phyloP scores from a whole-genome alignment of 441 rosid genomes.

The Breynia disticha region DNA sequence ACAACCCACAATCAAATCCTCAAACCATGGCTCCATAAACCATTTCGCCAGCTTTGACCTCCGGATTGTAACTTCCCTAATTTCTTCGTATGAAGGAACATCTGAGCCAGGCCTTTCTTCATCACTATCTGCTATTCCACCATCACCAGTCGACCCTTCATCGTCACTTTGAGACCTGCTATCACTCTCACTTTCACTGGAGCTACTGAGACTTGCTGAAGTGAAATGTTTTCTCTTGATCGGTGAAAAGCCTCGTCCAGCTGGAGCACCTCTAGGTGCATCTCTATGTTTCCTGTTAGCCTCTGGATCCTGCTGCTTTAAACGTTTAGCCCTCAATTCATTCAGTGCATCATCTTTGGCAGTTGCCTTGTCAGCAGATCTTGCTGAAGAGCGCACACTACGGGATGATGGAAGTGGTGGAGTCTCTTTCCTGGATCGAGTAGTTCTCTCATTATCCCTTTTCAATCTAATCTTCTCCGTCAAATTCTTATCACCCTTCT shows the following conservation, averaged over 20 bases:
- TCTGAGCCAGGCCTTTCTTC: constrained; percentile 64
- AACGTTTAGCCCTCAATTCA: constrained; percentile 78
- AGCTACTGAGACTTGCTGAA: constrained; percentile 64
- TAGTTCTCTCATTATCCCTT: constrained; percentile 59
- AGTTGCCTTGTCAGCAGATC: constrained; percentile 87
- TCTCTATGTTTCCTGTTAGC: constrained; percentile 71
- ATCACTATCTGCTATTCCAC: constrained; percentile 83
- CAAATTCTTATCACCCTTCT: constrained; percentile 83
- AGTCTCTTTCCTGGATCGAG: constrained; percentile 53
- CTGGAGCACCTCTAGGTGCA: constrained; percentile 59
- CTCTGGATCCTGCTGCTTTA: constrained; percentile 89
- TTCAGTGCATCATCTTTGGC: constrained; percentile 86
- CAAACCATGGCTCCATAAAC: constrained; percentile 98
- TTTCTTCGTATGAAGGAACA: constrained; percentile 61
- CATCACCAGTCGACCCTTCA: constrained; percentile 73
- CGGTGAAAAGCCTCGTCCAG: constrained; percentile 51
- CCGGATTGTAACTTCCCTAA: constrained; percentile 75
- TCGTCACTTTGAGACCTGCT: constrained; percentile 81
- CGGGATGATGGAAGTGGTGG: constrained; percentile 56
- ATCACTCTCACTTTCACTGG: constrained; percentile 72
- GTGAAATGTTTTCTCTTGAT: constrained; percentile 46
- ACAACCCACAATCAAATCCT: constrained; percentile 89
- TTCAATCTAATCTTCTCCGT: constrained; percentile 71
- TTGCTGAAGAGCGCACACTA: constrained; percentile 68
- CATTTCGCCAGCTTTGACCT: constrained; percentile 90